Conservation (phyloP, 2,329 filamentous ascomycete species). For the Sporothrix brasiliensis region DNA sequence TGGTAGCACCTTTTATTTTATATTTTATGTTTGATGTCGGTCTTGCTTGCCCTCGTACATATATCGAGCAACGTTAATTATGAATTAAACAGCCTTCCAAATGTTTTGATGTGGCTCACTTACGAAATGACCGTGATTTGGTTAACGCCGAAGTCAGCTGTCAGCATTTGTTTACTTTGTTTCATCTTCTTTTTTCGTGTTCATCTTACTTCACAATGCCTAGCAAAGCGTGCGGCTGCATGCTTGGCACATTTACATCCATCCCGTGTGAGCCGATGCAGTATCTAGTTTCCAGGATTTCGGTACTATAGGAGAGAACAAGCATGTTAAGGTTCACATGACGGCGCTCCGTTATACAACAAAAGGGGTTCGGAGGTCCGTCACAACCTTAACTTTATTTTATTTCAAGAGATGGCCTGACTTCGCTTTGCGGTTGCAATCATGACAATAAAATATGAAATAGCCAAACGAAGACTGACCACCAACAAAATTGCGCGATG, state of each 20-base stretch:
- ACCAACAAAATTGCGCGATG: no score
- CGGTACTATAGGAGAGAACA: not conserved
- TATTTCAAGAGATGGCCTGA: not conserved
- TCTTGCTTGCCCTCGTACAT: not conserved
- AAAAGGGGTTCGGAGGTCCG: not conserved
- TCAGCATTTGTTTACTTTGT: not conserved
- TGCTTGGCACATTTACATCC: not conserved
- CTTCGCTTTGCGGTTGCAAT: no score
- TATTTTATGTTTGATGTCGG: not conserved
- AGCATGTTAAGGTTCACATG: not conserved
- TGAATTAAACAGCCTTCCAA: no score
- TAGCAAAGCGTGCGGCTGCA: no score
- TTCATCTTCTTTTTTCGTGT: not conserved
- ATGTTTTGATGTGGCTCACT: no score
- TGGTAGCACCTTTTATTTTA: not conserved
- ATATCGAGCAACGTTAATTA: not conserved
- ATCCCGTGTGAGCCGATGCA: not conserved
- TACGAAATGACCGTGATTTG: no score
- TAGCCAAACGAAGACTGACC: not conserved
- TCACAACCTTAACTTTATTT: conserved; percentile 14
- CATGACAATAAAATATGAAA: no score
- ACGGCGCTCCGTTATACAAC: not conserved
- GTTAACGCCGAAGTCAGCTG: no score
- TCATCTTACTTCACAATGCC: no score
- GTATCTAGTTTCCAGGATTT: not conserved